Conservation (phyloP, 371 early-diverging fungal species). For the Choanephora cucurbitarum region DNA sequence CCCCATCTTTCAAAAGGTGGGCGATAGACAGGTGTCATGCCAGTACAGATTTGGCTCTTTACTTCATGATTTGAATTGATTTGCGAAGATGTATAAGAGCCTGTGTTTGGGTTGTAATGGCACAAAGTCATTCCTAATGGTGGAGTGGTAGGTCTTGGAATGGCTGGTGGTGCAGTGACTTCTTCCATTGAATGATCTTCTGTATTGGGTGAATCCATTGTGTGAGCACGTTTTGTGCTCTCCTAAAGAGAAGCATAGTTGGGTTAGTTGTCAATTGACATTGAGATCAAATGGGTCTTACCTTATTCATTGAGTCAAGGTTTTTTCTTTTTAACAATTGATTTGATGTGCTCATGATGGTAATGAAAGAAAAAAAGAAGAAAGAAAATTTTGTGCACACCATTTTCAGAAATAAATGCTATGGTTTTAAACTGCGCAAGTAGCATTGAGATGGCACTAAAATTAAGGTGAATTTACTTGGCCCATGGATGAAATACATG, state of each 20-base stretch:
- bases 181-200: conserved; percentile 11
- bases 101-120: conserved; percentile 40
- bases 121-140: conserved; percentile 53
- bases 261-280: not conserved
- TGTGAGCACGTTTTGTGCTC: not conserved
- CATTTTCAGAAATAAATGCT: too few relatives aligned
- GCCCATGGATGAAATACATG: too few relatives aligned
- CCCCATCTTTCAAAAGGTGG: conserved; percentile 53
- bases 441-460: too few relatives aligned
- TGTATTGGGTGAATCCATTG: not conserved
- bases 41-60: conserved; percentile 38
- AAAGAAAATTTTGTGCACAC: too few relatives aligned
- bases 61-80: conserved; percentile 33
- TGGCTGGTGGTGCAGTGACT: conserved; percentile 1
- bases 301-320: too few relatives aligned
- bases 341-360: too few relatives aligned
- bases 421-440: too few relatives aligned
- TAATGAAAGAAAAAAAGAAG: too few relatives aligned
- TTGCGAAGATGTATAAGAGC: conserved; percentile 37
- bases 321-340: too few relatives aligned
- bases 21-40: conserved; percentile 50
- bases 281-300: not conserved
- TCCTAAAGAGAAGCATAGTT: too few relatives aligned
- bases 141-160: conserved; percentile 40
- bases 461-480: too few relatives aligned